These are phyloP conservation scores for Candida nitratophila DNA, from an alignment of 805 yeast species.

Conservation along the genomic window DNA sequence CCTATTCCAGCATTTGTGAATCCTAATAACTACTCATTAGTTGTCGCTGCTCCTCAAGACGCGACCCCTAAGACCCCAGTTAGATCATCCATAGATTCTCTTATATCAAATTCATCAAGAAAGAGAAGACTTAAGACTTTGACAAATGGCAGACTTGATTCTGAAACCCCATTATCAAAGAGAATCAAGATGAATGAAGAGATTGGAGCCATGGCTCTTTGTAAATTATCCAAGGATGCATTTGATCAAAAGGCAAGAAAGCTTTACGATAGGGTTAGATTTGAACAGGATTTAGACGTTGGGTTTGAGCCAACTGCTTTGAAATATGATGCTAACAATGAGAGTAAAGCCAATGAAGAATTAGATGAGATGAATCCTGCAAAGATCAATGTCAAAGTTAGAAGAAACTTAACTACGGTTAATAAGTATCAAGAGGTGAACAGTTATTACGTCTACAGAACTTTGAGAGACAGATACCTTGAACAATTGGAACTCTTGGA, in stretches of 20 bases:
- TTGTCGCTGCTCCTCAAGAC: too few species aligned
- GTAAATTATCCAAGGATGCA: neutral
- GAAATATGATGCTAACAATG: neutral
- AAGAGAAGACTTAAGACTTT: neutral
- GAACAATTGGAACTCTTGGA: neutral
- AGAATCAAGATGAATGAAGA: neutral
- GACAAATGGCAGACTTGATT: neutral
- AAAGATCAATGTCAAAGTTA: constrained; percentile 2
- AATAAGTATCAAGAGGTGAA: neutral
- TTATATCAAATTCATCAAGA: neutral
- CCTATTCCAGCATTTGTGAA: too few species aligned
- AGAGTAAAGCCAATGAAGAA: neutral
- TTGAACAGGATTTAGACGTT: neutral
- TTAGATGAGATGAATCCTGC: constrained; percentile 7
- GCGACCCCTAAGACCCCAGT: too few species aligned
- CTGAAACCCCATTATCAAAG: neutral
- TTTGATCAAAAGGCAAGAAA: neutral
- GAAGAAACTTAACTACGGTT: constrained; percentile 7
- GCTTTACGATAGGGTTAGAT: neutral
- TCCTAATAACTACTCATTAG: too few species aligned
- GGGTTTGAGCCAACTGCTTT: neutral
- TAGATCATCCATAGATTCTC: too few species aligned
- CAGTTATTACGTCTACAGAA: neutral
- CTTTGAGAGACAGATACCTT: neutral
- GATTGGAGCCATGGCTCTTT: neutral